Conservation (phyloP, 306 rosid genomes). For the Dicorynia guianensis region DNA sequence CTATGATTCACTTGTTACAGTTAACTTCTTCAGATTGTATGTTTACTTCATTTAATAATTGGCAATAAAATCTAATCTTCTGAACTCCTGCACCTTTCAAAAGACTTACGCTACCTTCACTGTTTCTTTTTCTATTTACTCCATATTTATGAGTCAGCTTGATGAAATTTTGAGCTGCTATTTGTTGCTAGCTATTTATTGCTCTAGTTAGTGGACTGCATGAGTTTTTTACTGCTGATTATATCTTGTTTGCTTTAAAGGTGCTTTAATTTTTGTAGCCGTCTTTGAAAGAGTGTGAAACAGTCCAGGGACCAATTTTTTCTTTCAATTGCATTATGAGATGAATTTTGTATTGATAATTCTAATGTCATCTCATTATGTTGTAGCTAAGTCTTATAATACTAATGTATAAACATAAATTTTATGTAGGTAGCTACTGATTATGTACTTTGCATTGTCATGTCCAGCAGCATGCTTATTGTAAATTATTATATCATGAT, state of each 20-base stretch:
- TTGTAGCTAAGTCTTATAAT: constrained; percentile 14
- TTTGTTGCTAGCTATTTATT: neutral
- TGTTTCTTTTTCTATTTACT: neutral
- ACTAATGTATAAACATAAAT: constrained; percentile 16
- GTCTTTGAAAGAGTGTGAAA: constrained; percentile 6
- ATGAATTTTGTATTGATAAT: constrained; percentile 20
- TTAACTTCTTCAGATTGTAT: neutral
- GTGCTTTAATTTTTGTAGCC: neutral
- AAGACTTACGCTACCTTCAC: neutral
- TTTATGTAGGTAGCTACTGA: constrained; percentile 19
- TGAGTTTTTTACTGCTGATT: neutral
- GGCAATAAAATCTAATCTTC: neutral
- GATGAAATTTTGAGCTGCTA: neutral
- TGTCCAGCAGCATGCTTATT: neutral
- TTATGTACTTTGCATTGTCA: constrained; percentile 27
- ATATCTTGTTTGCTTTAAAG: neutral
- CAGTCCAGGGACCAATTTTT: neutral
- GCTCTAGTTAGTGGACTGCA: constrained; percentile 4
- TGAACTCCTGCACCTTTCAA: too few species aligned
- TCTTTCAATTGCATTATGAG: constrained; percentile 17
- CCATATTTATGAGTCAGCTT: neutral
- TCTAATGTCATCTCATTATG: neutral
- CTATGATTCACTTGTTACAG: neutral
- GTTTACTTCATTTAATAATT: neutral
- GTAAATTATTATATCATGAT: constrained; percentile 12